These are phyloP conservation scores for Daucus carota DNA, from an alignment of 129 eudicot species.

Conservation along the genomic window DH1_v3.0 NC_030385.2:45538001-45538500, in stretches of 20 bases:
- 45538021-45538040: not conserved
- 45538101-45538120: constrained; percentile 1
- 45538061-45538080: not conserved
- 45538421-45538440: not conserved
- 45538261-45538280: not conserved
- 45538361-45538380: not conserved
- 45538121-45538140: not conserved
- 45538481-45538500: too few species aligned
- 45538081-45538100: not conserved
- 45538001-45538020: not conserved
- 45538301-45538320: not conserved
- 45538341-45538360: not conserved
- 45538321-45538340: not conserved
- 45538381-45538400: not conserved
- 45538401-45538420: not conserved
- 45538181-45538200: not conserved
- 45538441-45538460: too few species aligned
- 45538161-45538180: not conserved
- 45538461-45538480: too few species aligned
- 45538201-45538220: not conserved
- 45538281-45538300: not conserved
- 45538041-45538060: not conserved
- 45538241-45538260: not conserved
- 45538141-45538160: not conserved
- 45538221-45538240: not conserved